Conservation (phyloP, 306 rosid genomes). For the Ormosia semicastrata region DNA sequence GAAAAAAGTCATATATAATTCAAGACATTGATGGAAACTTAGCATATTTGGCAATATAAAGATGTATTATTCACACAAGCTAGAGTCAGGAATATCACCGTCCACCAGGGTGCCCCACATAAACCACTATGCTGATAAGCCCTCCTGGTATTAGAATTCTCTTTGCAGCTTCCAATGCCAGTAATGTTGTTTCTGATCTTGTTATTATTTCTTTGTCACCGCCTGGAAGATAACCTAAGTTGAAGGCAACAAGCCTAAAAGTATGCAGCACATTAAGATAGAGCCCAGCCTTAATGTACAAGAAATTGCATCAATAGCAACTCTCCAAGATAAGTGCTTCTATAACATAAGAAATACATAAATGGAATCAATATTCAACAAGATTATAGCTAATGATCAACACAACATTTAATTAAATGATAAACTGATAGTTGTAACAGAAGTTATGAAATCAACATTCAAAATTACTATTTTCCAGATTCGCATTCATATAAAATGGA, state of each 20-base stretch:
- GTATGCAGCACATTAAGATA: constrained; percentile 29
- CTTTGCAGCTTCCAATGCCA: constrained; percentile 74
- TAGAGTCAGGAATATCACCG: constrained; percentile 47
- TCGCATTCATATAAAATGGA: neutral
- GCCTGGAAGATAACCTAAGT: constrained; percentile 92
- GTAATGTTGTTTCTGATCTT: constrained; percentile 65
- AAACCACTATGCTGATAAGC: constrained; percentile 81
- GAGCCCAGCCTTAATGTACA: neutral
- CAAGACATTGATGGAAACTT: constrained; percentile 8
- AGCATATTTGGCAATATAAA: neutral
- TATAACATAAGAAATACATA: neutral
- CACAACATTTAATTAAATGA: neutral
- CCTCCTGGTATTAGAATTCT: constrained; percentile 63
- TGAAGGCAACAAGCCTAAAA: constrained; percentile 88
- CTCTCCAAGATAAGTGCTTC: neutral
- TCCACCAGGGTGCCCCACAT: constrained; percentile 96
- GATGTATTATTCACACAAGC: neutral
- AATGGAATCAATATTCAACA: neutral
- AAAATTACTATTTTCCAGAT: neutral
- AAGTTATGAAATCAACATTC: neutral
- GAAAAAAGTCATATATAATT: neutral
- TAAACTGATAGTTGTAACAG: neutral
- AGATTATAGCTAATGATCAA: neutral
- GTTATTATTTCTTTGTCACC: constrained; percentile 78
- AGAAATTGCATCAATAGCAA: neutral